A percentile compares a stretch with the other conserved stretches of the same genome.
Evolutionary conservation across 2,329 filamentous ascomycete species (phyloP).

Genomic region (Didymella keratinophila): DNA sequence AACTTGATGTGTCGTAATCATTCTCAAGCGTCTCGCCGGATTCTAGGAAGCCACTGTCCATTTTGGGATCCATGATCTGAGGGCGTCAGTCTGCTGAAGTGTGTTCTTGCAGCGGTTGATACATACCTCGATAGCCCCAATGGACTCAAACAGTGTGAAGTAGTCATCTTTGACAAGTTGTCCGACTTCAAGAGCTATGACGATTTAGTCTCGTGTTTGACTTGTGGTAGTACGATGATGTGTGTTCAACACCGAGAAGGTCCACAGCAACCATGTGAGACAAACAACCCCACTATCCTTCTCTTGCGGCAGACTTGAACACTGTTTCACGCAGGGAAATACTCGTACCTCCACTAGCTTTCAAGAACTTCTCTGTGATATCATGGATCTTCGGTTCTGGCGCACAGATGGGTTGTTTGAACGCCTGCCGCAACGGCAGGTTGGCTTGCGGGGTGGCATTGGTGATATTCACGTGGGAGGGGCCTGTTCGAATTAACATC

Average conservation of each 20-base stretch:
- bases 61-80: conserved; percentile 98
- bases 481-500: conserved; percentile 19
- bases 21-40: conserved; percentile 84
- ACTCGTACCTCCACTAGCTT: conserved; percentile 60
- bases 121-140: conserved; percentile 77
- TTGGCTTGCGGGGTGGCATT: conserved; percentile 26
- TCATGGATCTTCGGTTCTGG: conserved; percentile 56
- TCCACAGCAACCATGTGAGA: conserved; percentile 17
- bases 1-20: conserved; percentile 75
- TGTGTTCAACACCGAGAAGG: conserved; percentile 2
- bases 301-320: conserved; percentile 5
- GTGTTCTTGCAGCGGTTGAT: neutral
- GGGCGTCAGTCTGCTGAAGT: conserved; percentile 5
- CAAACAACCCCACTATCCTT: conserved; percentile 27
- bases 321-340: neutral
- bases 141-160: conserved; percentile 94
- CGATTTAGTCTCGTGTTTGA: conserved; percentile 24
- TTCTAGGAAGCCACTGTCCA: conserved; percentile 90
- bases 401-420: conserved; percentile 28
- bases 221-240: neutral
- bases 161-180: conserved; percentile 91
- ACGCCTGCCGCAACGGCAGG: conserved; percentile 43
- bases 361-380: conserved; percentile 64
- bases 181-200: conserved; percentile 75
- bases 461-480: conserved; percentile 21